These are phyloP conservation scores for Craspedostauros australis DNA, from an alignment of 108 stramenopile species.

Conservation along the genomic window DNA sequence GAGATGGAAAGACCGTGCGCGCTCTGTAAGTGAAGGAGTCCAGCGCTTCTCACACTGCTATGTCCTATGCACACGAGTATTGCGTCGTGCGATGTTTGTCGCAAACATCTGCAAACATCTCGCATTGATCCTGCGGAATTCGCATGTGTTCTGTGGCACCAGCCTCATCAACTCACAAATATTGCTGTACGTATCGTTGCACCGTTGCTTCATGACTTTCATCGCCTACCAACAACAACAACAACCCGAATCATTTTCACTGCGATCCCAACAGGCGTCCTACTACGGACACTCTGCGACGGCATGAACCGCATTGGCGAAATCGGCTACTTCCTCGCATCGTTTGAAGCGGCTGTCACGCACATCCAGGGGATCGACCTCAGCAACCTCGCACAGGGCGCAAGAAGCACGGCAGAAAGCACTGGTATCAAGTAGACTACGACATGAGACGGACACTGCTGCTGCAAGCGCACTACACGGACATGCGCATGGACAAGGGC, in stretches of 20 bases:
- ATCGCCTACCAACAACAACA: too few relatives aligned
- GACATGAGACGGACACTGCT: too few relatives aligned
- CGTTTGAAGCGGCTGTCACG: conserved; percentile 80
- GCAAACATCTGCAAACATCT: background rate
- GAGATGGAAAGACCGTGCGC: conserved; percentile 79
- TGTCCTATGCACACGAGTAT: too few relatives aligned
- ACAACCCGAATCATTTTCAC: too few relatives aligned
- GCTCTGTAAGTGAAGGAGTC: conserved; percentile 37
- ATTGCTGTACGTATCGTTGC: too few relatives aligned
- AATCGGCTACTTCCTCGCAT: conserved; percentile 85
- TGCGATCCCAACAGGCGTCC: conserved; percentile 45
- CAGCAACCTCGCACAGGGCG: too few relatives aligned
- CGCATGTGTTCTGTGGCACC: background rate
- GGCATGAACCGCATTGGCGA: conserved; percentile 70
- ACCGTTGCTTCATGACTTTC: too few relatives aligned
- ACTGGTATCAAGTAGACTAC: too few relatives aligned
- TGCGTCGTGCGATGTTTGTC: background rate
- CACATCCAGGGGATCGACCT: conserved; percentile 78
- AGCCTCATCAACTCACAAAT: too few relatives aligned
- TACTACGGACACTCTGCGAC: conserved; percentile 76
- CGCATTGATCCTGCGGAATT: background rate
- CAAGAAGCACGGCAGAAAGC: too few relatives aligned
- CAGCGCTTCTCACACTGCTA: background rate
- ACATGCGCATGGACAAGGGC: too few relatives aligned
- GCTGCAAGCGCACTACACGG: too few relatives aligned